Percentiles rank a stretch among this genome's conserved stretches.
These are phyloP conservation scores for Phialophora tarda DNA, from an alignment of 2,329 filamentous ascomycete species.

Conservation along the genomic window DNA sequence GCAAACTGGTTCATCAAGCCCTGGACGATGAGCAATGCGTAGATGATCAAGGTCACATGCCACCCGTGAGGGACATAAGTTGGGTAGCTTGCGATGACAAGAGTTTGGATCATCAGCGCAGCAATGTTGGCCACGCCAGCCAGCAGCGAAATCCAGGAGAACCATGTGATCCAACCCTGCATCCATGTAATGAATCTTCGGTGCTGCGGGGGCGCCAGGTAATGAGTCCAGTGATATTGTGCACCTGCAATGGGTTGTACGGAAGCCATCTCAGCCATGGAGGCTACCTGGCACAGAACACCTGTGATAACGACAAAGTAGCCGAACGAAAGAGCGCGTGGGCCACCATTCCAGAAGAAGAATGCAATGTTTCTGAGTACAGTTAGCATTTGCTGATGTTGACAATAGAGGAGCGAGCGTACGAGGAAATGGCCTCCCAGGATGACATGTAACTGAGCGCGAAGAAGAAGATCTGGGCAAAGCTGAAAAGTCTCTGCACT, in stretches of 20 bases:
- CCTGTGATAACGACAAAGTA: conserved; percentile 33
- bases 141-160: conserved; percentile 47
- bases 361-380: conserved; percentile 30
- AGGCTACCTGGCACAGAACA: conserved; percentile 40
- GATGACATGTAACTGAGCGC: conserved; percentile 41
- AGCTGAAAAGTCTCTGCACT: conserved; percentile 40
- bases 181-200: conserved; percentile 45
- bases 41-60: conserved; percentile 49
- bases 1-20: conserved; percentile 41
- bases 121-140: conserved; percentile 42
- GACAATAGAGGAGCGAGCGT: background rate
- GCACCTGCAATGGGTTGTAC: conserved; percentile 51
- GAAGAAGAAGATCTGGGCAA: conserved; percentile 42
- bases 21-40: conserved; percentile 45
- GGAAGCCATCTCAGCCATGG: conserved; percentile 50
- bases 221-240: conserved; percentile 53
- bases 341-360: conserved; percentile 45
- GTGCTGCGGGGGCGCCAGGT: conserved; percentile 43
- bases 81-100: conserved; percentile 42
- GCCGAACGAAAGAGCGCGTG: conserved; percentile 44
- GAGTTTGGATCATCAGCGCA: conserved; percentile 34
- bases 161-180: conserved; percentile 51
- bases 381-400: background rate
- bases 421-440: conserved; percentile 41
- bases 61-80: conserved; percentile 45